Evolutionary conservation across 495 filamentous ascomycete species (phyloP).

Genomic region (Letharia columbiana): DNA sequence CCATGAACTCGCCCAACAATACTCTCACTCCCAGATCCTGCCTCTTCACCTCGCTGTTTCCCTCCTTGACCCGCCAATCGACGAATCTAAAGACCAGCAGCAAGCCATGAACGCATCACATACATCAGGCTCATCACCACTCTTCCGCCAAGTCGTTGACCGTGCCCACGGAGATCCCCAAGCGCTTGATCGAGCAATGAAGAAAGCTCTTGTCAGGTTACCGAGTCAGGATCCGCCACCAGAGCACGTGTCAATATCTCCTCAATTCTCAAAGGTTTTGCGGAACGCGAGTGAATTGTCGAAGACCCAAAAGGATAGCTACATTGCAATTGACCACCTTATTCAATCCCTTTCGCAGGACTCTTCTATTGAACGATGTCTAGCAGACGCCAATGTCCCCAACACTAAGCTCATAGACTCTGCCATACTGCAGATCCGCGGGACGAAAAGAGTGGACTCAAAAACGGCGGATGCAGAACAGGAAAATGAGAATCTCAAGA

Average conservation of each 20-base stretch:
- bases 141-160: slow-evolving; percentile 91
- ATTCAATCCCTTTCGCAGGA: slow-evolving; percentile 80
- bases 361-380: slow-evolving; percentile 54
- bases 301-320: slow-evolving; percentile 92
- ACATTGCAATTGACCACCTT: slow-evolving; percentile 86
- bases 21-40: slow-evolving; percentile 79
- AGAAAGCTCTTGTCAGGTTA: slow-evolving; percentile 81
- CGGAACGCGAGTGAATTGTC: slow-evolving; percentile 80
- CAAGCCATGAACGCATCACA: slow-evolving; percentile 52
- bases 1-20: slow-evolving; percentile 71
- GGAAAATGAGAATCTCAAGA: slow-evolving; percentile 89
- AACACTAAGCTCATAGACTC: slow-evolving; percentile 83
- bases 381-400: slow-evolving; percentile 84
- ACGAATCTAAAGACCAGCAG: slow-evolving; percentile 69
- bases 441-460: slow-evolving; percentile 84
- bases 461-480: slow-evolving; percentile 86
- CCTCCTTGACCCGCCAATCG: slow-evolving; percentile 73
- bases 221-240: slow-evolving; percentile 93
- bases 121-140: slow-evolving; percentile 48
- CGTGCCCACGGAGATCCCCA: slow-evolving; percentile 89
- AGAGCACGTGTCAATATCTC: slow-evolving; percentile 71
- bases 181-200: slow-evolving; percentile 74
- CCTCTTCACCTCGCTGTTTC: slow-evolving; percentile 84
- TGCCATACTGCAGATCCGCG: slow-evolving; percentile 80
- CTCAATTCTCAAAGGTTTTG: slow-evolving; percentile 70